Evolutionary conservation across 176 grass and related monocot species (phyloP).

Genomic region (Elaeis guineensis): DNA sequence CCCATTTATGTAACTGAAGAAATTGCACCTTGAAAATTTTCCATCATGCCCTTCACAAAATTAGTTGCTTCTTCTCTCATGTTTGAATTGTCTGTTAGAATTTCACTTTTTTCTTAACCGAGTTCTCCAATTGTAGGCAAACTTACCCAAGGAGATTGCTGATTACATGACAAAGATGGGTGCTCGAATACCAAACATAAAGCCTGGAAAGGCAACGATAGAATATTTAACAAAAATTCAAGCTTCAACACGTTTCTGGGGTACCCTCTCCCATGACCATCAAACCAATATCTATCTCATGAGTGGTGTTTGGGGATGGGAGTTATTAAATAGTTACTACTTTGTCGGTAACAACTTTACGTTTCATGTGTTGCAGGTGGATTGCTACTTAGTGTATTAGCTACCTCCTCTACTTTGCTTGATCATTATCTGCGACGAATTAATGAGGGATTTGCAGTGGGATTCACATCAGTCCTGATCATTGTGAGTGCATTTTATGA

Average conservation of each 20-base stretch:
- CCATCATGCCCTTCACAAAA: too few species aligned
- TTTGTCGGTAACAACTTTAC: neutral
- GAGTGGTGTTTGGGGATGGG: too few species aligned
- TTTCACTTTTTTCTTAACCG: too few species aligned
- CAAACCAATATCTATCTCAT: too few species aligned
- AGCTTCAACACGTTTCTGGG: slow-evolving; percentile 97
- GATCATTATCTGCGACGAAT: slow-evolving; percentile 80
- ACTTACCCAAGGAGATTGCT: slow-evolving; percentile 93
- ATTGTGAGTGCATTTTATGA: slow-evolving; percentile 69
- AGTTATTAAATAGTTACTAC: too few species aligned
- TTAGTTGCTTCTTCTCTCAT: too few species aligned
- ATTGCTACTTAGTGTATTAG: slow-evolving; percentile 67
- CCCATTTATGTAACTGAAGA: too few species aligned
- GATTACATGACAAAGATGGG: slow-evolving; percentile 98
- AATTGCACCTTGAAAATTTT: too few species aligned
- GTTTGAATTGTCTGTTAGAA: too few species aligned
- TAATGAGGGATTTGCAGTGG: slow-evolving; percentile 80
- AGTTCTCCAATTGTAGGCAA: slow-evolving; percentile 39
- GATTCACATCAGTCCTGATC: slow-evolving; percentile 89
- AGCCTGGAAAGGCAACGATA: slow-evolving; percentile 87
- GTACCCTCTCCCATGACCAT: slow-evolving; percentile 18
- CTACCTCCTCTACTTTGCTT: slow-evolving; percentile 89
- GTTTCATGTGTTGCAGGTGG: slow-evolving; percentile 51
- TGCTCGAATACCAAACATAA: slow-evolving; percentile 82
- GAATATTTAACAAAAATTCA: slow-evolving; percentile 93